A percentile compares a stretch with the other conserved stretches of the same genome.
Conservation (phyloP, 2,329 filamentous ascomycete species). For the Drechslerella coelobrocha region DNA sequence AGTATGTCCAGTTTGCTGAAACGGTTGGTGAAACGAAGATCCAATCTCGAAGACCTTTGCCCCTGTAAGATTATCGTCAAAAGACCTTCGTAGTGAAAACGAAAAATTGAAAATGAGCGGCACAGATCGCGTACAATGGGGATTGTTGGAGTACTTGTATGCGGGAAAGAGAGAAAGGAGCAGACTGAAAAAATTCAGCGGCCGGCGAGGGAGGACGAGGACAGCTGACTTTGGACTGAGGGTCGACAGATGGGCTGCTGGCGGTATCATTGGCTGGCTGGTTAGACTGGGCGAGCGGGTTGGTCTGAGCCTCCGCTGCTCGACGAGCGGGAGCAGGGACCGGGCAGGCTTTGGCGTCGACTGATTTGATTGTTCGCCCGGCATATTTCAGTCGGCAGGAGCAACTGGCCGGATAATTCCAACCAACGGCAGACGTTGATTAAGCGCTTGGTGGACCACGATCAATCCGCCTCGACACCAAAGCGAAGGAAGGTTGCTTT, state of each 20-base stretch:
- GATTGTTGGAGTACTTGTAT: slow-evolving; percentile 31
- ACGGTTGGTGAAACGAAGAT: slow-evolving; percentile 1
- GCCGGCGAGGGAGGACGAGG: neutral
- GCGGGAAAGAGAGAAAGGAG: neutral
- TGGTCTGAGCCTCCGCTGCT: slow-evolving; percentile 1
- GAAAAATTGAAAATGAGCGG: neutral
- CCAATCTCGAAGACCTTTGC: neutral
- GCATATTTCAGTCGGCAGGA: slow-evolving; percentile 2
- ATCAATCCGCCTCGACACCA: slow-evolving; percentile 43
- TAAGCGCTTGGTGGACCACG: slow-evolving; percentile 39
- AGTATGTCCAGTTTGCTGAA: too few relatives aligned
- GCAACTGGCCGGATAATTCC: slow-evolving; percentile 5
- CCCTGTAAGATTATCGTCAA: neutral
- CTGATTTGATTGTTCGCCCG: slow-evolving; percentile 7
- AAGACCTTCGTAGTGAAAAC: neutral
- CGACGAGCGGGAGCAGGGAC: slow-evolving; percentile 23
- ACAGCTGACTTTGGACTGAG: slow-evolving; percentile 50
- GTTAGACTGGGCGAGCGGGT: neutral
- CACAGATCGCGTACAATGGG: slow-evolving; percentile 20
- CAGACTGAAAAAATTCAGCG: neutral
- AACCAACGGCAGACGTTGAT: slow-evolving; percentile 31
- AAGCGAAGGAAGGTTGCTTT: slow-evolving; percentile 4
- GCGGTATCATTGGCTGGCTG: slow-evolving; percentile 25
- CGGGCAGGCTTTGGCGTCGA: neutral
- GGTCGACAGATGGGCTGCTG: slow-evolving; percentile 22